These are phyloP conservation scores for Aotearoamyces nothofagi DNA, from an alignment of 2,329 filamentous ascomycete species.

Conservation along the genomic window DNA sequence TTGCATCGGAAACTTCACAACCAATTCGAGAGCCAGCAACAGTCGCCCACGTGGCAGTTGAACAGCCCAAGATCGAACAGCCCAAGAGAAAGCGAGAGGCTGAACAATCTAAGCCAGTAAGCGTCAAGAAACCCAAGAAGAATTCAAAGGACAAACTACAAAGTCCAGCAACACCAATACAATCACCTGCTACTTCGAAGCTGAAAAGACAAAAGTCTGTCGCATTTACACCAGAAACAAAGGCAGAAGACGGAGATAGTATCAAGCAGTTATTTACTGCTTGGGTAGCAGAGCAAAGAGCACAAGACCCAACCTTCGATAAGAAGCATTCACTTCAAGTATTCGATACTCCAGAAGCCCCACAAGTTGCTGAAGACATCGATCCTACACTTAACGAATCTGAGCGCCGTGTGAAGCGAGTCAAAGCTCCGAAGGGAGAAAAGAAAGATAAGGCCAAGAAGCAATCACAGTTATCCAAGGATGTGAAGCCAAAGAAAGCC, in stretches of 20 bases:
- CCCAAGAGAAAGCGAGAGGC: constrained; percentile 11
- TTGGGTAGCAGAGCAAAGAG: constrained; percentile 26
- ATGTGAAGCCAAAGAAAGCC: constrained; percentile 6
- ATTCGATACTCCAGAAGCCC: constrained; percentile 13
- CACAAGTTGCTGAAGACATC: constrained; percentile 14
- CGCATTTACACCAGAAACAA: constrained; percentile 48
- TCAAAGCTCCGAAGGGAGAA: constrained; percentile 10
- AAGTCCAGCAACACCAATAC: constrained; percentile 10
- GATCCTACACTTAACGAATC: constrained; percentile 15
- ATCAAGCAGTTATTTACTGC: constrained; percentile 33
- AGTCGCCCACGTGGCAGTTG: background rate
- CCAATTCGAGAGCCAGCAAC: constrained; percentile 6
- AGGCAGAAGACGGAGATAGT: constrained; percentile 38
- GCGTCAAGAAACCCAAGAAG: constrained; percentile 15
- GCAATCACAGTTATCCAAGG: constrained; percentile 7
- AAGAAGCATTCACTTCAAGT: constrained; percentile 8
- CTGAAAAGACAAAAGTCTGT: constrained; percentile 36
- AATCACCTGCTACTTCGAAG: constrained; percentile 9
- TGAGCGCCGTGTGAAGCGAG: constrained; percentile 14
- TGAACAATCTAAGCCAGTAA: constrained; percentile 7
- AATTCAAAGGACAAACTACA: constrained; percentile 4
- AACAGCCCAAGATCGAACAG: constrained; percentile 1
- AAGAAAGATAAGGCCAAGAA: constrained; percentile 6
- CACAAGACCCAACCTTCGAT: constrained; percentile 14
- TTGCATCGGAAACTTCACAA: constrained; percentile 23